A percentile compares a stretch with the other conserved stretches of the same genome.
phyloP scores from a whole-genome alignment of 495 filamentous ascomycete species.

The Lepidopterella palustris region DNA sequence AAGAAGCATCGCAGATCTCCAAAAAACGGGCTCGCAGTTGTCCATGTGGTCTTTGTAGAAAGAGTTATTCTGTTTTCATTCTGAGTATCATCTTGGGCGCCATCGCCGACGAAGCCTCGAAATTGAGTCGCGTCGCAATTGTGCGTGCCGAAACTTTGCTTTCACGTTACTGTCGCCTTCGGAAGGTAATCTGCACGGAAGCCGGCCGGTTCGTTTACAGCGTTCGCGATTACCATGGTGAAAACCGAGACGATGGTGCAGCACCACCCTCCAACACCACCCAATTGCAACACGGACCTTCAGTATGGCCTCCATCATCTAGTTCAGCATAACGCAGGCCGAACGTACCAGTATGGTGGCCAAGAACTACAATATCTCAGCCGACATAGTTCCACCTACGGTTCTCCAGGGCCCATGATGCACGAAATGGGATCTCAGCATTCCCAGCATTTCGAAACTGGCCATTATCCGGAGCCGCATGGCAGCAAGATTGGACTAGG shows the following conservation, averaged over 20 bases:
- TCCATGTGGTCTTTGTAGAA: background rate
- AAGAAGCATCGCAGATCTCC: background rate
- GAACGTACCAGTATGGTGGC: constrained; percentile 11
- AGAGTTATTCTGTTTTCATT: too few relatives aligned
- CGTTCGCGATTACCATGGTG: constrained; percentile 7
- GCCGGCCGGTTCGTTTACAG: background rate
- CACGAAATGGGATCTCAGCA: constrained; percentile 15
- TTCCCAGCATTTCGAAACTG: constrained; percentile 12
- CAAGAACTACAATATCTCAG: constrained; percentile 3
- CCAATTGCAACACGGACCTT: constrained; percentile 17
- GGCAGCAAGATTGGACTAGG: constrained; percentile 28
- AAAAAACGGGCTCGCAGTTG: background rate
- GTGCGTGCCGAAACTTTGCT: too few relatives aligned
- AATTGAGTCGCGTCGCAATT: too few relatives aligned
- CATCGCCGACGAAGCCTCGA: too few relatives aligned
- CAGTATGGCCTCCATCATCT: constrained; percentile 27
- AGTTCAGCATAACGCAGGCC: constrained; percentile 21
- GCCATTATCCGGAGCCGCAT: constrained; percentile 37
- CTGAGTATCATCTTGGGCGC: too few relatives aligned
- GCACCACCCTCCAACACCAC: constrained; percentile 26
- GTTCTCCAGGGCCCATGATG: constrained; percentile 18
- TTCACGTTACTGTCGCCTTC: background rate
- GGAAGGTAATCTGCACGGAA: constrained; percentile 1
- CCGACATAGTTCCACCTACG: constrained; percentile 11
- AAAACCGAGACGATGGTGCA: constrained; percentile 26